These are phyloP conservation scores for Candolleomyces efflorescens DNA, from an alignment of 768 basidiomycete species.

Conservation along the genomic window DNA sequence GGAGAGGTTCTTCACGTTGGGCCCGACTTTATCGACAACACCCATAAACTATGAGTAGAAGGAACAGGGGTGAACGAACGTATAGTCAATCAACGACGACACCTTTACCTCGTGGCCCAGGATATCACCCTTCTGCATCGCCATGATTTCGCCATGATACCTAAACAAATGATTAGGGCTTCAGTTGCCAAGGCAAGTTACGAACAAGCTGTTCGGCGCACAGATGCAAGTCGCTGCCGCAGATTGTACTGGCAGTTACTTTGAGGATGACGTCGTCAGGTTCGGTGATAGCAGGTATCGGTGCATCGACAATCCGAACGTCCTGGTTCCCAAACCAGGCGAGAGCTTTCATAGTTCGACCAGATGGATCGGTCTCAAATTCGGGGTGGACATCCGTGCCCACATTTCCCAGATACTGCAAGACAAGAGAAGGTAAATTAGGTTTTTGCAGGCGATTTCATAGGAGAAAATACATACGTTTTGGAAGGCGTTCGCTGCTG, in stretches of 20 bases:
- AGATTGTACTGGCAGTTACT: slow-evolving; percentile 74
- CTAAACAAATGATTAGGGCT: slow-evolving; percentile 11
- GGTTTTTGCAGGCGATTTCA: not conserved
- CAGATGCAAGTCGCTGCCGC: slow-evolving; percentile 64
- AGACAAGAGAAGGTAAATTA: not conserved
- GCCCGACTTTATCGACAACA: slow-evolving; percentile 59
- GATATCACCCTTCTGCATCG: slow-evolving; percentile 70
- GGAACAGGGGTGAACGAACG: not conserved
- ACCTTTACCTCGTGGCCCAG: slow-evolving; percentile 63
- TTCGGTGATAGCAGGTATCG: slow-evolving; percentile 55
- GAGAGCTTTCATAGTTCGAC: slow-evolving; percentile 61
- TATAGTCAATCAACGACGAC: not conserved
- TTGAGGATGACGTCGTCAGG: slow-evolving; percentile 73
- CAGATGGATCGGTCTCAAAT: slow-evolving; percentile 45
- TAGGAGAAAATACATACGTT: slow-evolving; percentile 14
- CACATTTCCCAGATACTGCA: slow-evolving; percentile 33
- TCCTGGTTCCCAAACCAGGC: slow-evolving; percentile 61
- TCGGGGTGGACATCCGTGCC: slow-evolving; percentile 39
- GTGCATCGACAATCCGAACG: slow-evolving; percentile 37
- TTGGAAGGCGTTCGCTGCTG: slow-evolving; percentile 10
- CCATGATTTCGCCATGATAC: slow-evolving; percentile 65
- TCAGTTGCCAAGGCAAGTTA: not conserved
- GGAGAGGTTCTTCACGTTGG: slow-evolving; percentile 55
- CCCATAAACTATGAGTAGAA: slow-evolving; percentile 66
- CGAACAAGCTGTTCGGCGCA: no score